phyloP scores from a whole-genome alignment of 148 eudicot genomes.

The Mesembryanthemum crystallinum region DNA sequence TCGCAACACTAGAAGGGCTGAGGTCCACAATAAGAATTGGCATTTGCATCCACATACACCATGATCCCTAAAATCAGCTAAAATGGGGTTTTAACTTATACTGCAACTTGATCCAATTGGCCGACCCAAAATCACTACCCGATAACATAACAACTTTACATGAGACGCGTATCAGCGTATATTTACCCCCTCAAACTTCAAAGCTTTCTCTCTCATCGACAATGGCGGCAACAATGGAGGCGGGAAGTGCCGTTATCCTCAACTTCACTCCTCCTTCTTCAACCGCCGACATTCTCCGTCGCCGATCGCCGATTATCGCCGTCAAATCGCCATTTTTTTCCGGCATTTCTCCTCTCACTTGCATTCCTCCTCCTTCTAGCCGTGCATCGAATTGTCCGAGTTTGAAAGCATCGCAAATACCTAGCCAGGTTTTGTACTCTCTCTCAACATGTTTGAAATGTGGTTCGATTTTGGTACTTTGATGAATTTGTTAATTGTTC shows the following conservation, averaged over 20 bases:
- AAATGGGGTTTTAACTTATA: too few relatives aligned
- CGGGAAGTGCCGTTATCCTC: constrained; percentile 40
- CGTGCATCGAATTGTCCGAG: constrained; percentile 16
- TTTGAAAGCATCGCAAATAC: constrained; percentile 12
- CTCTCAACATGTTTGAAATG: too few relatives aligned
- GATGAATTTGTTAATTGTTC: background rate
- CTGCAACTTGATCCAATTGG: constrained; percentile 2
- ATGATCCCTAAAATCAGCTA: too few relatives aligned
- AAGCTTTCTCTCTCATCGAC: constrained; percentile 20
- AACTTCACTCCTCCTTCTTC: constrained; percentile 15
- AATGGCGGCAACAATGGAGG: constrained; percentile 27
- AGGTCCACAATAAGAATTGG: too few relatives aligned
- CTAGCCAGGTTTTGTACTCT: constrained; percentile 28
- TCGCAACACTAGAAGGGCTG: too few relatives aligned
- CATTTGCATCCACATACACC: too few relatives aligned
- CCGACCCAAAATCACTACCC: too few relatives aligned
- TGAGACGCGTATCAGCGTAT: too few relatives aligned
- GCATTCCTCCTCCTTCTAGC: background rate
- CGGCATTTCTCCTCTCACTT: constrained; percentile 15
- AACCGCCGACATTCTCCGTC: constrained; percentile 5
- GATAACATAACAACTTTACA: too few relatives aligned
- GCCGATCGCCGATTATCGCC: background rate
- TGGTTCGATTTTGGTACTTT: background rate
- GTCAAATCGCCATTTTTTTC: constrained; percentile 11
- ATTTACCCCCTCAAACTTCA: too few relatives aligned